Base-by-base conservation (phyloP, 176 grass and related monocot genomes). In the Hyparrhenia diplandra region DNA sequence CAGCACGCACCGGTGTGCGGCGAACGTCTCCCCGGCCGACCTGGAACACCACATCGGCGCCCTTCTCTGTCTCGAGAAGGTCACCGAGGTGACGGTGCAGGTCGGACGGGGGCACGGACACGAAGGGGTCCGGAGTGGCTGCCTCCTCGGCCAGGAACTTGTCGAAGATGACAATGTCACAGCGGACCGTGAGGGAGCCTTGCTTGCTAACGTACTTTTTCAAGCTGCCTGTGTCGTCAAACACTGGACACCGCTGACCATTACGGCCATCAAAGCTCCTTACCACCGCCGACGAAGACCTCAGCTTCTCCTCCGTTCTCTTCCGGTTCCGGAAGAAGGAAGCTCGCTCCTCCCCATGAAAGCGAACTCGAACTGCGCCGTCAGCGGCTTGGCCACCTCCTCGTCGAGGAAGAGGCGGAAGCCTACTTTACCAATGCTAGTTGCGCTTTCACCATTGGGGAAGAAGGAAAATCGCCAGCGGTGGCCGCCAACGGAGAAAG, bases 11-110 rank as follows among this genome's bases (percentile, higher is more conserved):
- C 58, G 31, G 30, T 90, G 88, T 0, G 88, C 83, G 0, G 43
- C 11, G 64, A 90, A 86, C 5, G 23, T 78, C 64, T 85, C n/a
- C 73, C 7, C 43, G 34, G 4, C 42, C 63, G 7, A 86, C 83
- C 27, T 90, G 8, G 51, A 90, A 90, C 65, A 73, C 28, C 47
- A 90, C 78, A 47, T 90, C 83, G 21, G 83, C 60, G 27, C 59
- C 58, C 51, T 86, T 55, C 73, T 55, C 27, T 18, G 64, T 79
- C 5, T 29, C 41, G n/a, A 82, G 70, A 51, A 86, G 78, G 17
- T 90, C 74, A 3, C 45, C 60, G 10, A 90, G 55, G 64, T 90
- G 78, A 25, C 68, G 43, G 21, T 64, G 35, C 45, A 87, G 75
- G 61, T 80, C 42, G n/a, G 71, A 69, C 23, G 46, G 81, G 13